A percentile compares a stretch with the other conserved stretches of the same genome.
These are phyloP conservation scores for Erodium texanum DNA, from an alignment of 441 rosid species.

Conservation along the genomic window DNA sequence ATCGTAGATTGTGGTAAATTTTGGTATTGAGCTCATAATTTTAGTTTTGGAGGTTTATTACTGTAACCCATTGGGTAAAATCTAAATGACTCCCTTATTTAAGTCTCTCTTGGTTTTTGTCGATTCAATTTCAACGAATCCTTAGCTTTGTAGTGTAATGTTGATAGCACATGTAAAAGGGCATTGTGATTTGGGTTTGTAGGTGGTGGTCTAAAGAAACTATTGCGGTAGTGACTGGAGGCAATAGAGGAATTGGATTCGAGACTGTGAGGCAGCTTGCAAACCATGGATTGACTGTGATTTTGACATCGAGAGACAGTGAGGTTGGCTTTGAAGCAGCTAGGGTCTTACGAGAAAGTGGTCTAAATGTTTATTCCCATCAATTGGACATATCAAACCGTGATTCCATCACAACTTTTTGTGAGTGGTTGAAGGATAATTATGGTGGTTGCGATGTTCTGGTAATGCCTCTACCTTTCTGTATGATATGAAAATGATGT, in stretches of 20 bases:
- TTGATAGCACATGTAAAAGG: neutral
- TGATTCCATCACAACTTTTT: constrained; percentile 40
- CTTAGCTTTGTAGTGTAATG: neutral
- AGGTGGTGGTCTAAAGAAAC: constrained; percentile 91
- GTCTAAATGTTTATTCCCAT: constrained; percentile 54
- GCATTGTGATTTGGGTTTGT: constrained; percentile 11
- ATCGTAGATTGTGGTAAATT: neutral
- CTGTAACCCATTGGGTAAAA: neutral
- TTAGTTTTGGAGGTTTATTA: neutral
- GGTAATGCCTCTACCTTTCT: constrained; percentile 28
- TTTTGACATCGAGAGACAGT: constrained; percentile 63
- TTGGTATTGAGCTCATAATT: neutral
- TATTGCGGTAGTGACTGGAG: constrained; percentile 80
- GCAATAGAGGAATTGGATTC: constrained; percentile 81
- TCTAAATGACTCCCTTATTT: neutral
- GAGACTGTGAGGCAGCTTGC: constrained; percentile 82
- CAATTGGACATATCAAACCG: constrained; percentile 55
- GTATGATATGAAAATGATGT: neutral
- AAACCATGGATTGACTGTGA: constrained; percentile 58
- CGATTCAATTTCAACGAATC: neutral
- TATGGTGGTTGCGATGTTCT: constrained; percentile 64
- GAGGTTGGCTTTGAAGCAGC: constrained; percentile 54
- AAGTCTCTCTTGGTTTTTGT: neutral
- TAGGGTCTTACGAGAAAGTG: constrained; percentile 52
- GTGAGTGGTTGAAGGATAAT: constrained; percentile 49